Evolutionary conservation across 495 filamentous ascomycete genomes (phyloP), one percentile per base, ranked within the genome.

Genomic region (Aspergillus panamensis): DNA sequence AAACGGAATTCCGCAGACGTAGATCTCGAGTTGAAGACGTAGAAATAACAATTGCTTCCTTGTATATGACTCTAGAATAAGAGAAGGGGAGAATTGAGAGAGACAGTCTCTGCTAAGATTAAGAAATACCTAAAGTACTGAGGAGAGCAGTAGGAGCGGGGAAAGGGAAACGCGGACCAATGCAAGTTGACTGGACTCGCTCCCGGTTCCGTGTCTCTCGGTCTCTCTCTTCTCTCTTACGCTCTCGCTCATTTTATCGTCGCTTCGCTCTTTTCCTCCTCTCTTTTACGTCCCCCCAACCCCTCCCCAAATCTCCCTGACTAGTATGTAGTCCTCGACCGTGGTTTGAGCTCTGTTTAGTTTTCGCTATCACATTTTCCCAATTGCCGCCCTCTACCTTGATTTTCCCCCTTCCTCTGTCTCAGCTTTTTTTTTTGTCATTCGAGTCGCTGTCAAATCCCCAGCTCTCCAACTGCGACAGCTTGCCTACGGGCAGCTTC

Each of bases 261-360:
- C 53, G 25, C 52, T 52, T 50, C 55, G 48, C 55, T 69, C 70
- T 47, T 62, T 62, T 56, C 55, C 65, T 62, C 64, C 62, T 63
- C 64, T 60, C 62, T 62, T 64, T 68, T 62, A 64, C 62, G 62
- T 66, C 63, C 66, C 68, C 60, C 69, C 70, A 66, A 62, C 61
- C 64, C 64, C 62, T 67, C 31, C 61, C 65, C 58, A 58, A 63
- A 55, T 60, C 62, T 55, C 57, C 37, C 70, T 63, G 71, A 77
- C 43, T 58, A 58, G 74, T 80, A 80, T 74, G 73, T 75, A 77
- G 77, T 70, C 69, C 60, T 69, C 69, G 65, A 67, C 71, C 69
- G 61, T 69, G 55, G 48, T 60, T 61, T 62, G 69, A 73, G 75
- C 73, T 75, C 44, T 63, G 50, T 61, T 64, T 62, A 50, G 45